Evolutionary conservation across 768 basidiomycete species (phyloP).

Genomic region (Rhizopogon vinicolor): DNA sequence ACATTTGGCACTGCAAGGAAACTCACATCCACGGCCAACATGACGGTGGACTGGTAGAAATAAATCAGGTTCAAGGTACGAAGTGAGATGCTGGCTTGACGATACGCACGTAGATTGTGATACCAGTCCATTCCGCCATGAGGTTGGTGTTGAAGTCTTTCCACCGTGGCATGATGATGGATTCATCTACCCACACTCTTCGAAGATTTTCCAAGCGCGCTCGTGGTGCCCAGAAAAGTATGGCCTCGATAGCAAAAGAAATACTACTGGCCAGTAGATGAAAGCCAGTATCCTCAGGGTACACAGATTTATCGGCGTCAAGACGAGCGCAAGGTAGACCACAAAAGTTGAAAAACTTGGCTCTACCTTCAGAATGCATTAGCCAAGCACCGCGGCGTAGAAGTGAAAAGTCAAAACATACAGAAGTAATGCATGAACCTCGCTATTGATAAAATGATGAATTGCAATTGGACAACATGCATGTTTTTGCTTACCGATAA

Average conservation of each 20-base stretch:
- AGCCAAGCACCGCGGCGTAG: neutral
- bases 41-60: slow-evolving; percentile 38
- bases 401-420: neutral
- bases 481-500: slow-evolving; percentile 2
- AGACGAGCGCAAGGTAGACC: slow-evolving; percentile 4
- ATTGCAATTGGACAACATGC: neutral
- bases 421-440: neutral
- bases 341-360: slow-evolving; percentile 7
- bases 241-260: neutral
- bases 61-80: neutral
- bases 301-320: slow-evolving; percentile 4
- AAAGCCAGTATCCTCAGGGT: neutral
- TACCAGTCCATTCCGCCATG: slow-evolving; percentile 42
- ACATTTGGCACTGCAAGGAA: slow-evolving; percentile 56
- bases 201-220: neutral
- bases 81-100: neutral
- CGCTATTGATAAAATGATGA: neutral
- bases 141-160: slow-evolving; percentile 34
- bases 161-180: slow-evolving; percentile 34
- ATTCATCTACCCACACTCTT: slow-evolving; percentile 3
- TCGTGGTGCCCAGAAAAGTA: slow-evolving; percentile 5
- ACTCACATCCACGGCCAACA: slow-evolving; percentile 49
- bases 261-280: neutral
- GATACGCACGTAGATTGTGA: slow-evolving; percentile 40
- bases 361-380: slow-evolving; percentile 2